phyloP scores from a whole-genome alignment of 176 grass and related monocot genomes.

The Bolboschoenus planiculmis region DNA sequence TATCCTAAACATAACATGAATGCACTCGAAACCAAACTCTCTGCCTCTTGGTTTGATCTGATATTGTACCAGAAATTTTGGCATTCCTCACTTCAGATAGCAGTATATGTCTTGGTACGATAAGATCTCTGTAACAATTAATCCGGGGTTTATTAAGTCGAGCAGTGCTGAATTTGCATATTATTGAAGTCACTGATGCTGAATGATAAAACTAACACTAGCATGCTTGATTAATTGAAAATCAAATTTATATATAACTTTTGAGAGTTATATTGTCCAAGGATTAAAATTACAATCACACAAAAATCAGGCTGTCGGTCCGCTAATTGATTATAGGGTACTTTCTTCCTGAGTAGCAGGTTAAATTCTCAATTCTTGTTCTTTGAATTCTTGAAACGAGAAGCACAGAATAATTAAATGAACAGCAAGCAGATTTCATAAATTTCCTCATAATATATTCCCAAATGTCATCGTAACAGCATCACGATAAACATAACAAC shows the following conservation, averaged over 20 bases:
- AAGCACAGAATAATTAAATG: background rate
- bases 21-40: background rate
- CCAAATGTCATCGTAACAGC: background rate
- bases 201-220: background rate
- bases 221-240: background rate
- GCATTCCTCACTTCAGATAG: background rate
- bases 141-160: background rate
- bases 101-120: background rate
- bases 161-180: background rate
- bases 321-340: background rate
- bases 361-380: slow-evolving; percentile 1
- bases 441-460: background rate
- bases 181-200: background rate
- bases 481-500: background rate
- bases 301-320: background rate
- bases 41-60: background rate
- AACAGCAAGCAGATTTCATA: slow-evolving; percentile 9
- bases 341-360: background rate
- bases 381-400: background rate
- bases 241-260: background rate
- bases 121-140: background rate
- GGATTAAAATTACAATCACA: background rate
- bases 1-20: background rate
- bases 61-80: background rate
- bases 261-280: background rate